Percentiles rank a stretch among this genome's conserved stretches.
Evolutionary conservation across 768 basidiomycete genomes (phyloP).

Genomic region (Dioszegia aurantiaca): DNA sequence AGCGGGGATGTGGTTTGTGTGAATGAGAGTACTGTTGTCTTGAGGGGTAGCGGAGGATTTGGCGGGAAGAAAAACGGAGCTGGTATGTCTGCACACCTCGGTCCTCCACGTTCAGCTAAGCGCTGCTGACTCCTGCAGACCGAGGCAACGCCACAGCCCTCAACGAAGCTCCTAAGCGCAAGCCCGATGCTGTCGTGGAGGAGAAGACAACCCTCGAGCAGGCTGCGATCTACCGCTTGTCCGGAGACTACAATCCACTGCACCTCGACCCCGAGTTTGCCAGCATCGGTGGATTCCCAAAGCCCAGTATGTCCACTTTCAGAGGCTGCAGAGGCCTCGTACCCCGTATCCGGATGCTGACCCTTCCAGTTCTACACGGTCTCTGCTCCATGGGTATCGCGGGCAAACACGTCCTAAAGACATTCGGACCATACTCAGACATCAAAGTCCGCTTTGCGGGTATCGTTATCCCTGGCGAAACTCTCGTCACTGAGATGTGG

Average conservation of each 20-base stretch:
- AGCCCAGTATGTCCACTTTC: slow-evolving; percentile 59
- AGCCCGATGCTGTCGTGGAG: slow-evolving; percentile 79
- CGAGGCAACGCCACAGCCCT: slow-evolving; percentile 81
- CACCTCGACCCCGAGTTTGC: slow-evolving; percentile 93
- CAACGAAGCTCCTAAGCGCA: slow-evolving; percentile 75
- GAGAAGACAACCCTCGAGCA: slow-evolving; percentile 79
- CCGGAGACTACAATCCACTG: slow-evolving; percentile 86
- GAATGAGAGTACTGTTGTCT: slow-evolving; percentile 85
- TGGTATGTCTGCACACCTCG: slow-evolving; percentile 56
- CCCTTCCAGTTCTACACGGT: slow-evolving; percentile 56
- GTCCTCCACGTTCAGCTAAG: neutral
- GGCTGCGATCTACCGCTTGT: slow-evolving; percentile 87
- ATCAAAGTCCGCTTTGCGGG: slow-evolving; percentile 97
- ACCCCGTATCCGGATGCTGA: too few species aligned
- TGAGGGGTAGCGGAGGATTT: slow-evolving; percentile 93
- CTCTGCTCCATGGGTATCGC: slow-evolving; percentile 90
- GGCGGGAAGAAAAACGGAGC: slow-evolving; percentile 81
- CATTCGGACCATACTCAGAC: slow-evolving; percentile 79
- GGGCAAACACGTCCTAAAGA: slow-evolving; percentile 84
- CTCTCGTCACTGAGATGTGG: slow-evolving; percentile 96
- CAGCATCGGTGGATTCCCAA: slow-evolving; percentile 88
- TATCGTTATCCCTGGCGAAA: slow-evolving; percentile 92
- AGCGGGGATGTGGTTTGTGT: slow-evolving; percentile 82
- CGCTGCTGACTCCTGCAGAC: slow-evolving; percentile 60
- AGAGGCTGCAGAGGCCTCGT: too few species aligned